A percentile compares a stretch with the other conserved stretches of the same genome.
Evolutionary conservation across 148 eudicot genomes (phyloP).

Genomic region (Arctostaphylos glauca): DNA sequence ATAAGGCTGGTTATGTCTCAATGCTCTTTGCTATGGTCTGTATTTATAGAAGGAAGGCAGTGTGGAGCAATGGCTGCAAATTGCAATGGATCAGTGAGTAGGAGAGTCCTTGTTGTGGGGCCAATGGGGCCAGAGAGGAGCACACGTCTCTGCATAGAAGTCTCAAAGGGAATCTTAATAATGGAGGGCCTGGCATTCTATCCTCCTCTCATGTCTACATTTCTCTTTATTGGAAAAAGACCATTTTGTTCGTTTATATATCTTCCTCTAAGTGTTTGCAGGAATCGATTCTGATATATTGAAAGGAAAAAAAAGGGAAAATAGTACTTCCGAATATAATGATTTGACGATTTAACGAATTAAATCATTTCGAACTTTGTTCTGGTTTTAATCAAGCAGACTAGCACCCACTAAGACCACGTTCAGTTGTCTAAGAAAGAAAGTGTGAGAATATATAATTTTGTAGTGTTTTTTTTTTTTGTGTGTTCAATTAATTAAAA

Average conservation of each 20-base stretch:
- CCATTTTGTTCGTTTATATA: background rate
- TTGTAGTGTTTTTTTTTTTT: too few relatives aligned
- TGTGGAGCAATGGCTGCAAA: background rate
- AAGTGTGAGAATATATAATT: too few relatives aligned
- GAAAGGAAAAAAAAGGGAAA: background rate
- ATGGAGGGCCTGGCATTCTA: constrained; percentile 18
- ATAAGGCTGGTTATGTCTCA: background rate
- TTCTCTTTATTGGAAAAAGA: constrained; percentile 6
- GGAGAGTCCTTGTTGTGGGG: background rate
- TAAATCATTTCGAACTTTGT: too few relatives aligned
- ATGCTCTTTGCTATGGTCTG: constrained; percentile 1
- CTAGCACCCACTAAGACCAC: too few relatives aligned
- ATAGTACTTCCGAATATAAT: background rate
- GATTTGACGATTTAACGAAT: background rate
- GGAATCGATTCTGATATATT: background rate
- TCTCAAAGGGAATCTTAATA: constrained; percentile 25
- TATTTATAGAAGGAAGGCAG: constrained; percentile 36
- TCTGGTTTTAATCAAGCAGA: too few relatives aligned
- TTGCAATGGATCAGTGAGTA: background rate
- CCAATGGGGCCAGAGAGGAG: constrained; percentile 16
- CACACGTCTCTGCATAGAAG: constrained; percentile 21
- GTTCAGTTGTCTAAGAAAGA: too few relatives aligned
- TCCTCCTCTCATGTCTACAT: constrained; percentile 37
- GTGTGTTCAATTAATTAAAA: too few relatives aligned
- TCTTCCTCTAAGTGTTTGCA: background rate